Base-by-base conservation (phyloP, 192 early-diverging fungal species). In the Cetraspora pellucida region DNA sequence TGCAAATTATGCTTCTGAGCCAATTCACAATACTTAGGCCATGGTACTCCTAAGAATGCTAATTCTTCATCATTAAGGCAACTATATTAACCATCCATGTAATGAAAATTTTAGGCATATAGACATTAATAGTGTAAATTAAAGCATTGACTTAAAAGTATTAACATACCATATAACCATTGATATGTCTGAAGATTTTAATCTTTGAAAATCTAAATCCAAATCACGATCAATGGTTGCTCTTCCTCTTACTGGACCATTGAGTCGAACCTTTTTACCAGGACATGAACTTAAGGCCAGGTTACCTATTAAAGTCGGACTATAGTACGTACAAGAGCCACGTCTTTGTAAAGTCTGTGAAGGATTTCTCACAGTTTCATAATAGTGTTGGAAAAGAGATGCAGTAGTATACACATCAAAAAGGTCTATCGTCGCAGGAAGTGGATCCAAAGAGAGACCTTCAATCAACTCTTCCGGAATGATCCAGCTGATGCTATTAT, bases 261-360 rank as follows among this genome's bases (percentile, higher is more conserved):
- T 85, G 16, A 94, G 75, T 54, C 92, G 84, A 5, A 94, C 91
- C 70, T 93, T 92, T 78, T 94, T 93, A n/a, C 93, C 93, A 0
- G 93, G 93, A 79, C 92, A 93, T 3, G 87, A 89, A 46, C 86
- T 88, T 30, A 94, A 79, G 6, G 87, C 90, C 30, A 94, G 72
- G 66, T 93, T 94, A 5, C 92, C 93, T 23, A 61, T 21, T 11
- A 49, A 17, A 27, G 23, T 45, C 16, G 72, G 17, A 44, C 14
- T 10, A 43, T 37, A 21, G 10, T 44, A 17, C 3, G 43, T 31
- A 23, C 43, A 19, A 68, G 43, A 43, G 23, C 14, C 17, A 37
- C 37, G 37, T 68, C 66, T 37, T 37, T 37, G 23, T 16, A 19
- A 16, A 43, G 49, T 37, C 17, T 55, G 50, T 14, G 49, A 11